phyloP scores from a whole-genome alignment of 129 eudicot genomes.

The Helichrysum umbraculigerum region DNA sequence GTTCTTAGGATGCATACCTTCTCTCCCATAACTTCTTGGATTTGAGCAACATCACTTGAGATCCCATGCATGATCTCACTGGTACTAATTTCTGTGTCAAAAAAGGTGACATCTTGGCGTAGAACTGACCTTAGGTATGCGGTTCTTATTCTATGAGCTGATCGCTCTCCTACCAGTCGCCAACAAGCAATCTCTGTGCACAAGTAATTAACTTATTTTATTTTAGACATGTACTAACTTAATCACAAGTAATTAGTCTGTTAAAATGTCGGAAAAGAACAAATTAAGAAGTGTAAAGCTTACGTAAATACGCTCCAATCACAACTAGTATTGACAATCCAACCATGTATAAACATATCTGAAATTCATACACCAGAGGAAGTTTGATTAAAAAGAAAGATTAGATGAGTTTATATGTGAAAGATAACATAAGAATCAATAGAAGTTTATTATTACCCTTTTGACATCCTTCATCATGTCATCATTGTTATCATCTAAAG shows the following conservation, averaged over 20 bases:
- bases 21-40: constrained; percentile 91
- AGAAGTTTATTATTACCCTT: constrained; percentile 32
- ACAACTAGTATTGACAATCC: constrained; percentile 61
- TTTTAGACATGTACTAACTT: background rate
- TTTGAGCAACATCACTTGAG: constrained; percentile 91
- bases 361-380: constrained; percentile 25
- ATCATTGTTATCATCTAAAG: constrained; percentile 40
- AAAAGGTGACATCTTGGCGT: constrained; percentile 72
- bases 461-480: constrained; percentile 67
- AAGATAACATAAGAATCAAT: background rate
- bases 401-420: background rate
- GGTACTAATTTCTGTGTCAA: constrained; percentile 69
- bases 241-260: background rate
- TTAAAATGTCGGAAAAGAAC: background rate
- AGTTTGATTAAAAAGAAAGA: constrained; percentile 4
- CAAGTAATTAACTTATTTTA: background rate
- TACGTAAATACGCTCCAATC: constrained; percentile 85
- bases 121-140: constrained; percentile 69
- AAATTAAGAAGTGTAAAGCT: constrained; percentile 13
- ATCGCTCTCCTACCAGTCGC: constrained; percentile 80
- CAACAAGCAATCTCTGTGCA: constrained; percentile 74
- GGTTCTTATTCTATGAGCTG: constrained; percentile 84
- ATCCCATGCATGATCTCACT: constrained; percentile 91
- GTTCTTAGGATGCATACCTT: constrained; percentile 43
- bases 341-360: constrained; percentile 72